Conservation (phyloP, 345 rosid species). For the Syzygium grande region DNA sequence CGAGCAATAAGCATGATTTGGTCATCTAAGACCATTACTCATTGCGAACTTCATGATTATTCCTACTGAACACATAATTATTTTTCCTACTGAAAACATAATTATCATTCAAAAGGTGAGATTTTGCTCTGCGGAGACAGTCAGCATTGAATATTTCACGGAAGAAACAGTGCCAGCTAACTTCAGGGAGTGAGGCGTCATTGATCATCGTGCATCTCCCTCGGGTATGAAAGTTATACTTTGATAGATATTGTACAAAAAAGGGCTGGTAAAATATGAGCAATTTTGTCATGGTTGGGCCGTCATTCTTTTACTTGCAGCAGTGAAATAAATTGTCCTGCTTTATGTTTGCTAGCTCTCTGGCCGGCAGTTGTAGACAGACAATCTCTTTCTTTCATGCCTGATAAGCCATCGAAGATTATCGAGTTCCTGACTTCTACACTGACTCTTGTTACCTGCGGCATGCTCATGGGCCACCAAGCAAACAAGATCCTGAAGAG, state of each 20-base stretch:
- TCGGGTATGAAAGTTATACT: neutral
- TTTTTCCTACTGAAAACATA: neutral
- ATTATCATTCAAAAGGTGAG: slow-evolving; percentile 43
- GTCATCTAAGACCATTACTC: neutral
- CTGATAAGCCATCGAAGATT: neutral
- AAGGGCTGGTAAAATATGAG: neutral
- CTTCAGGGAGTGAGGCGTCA: slow-evolving; percentile 34
- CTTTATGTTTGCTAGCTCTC: neutral
- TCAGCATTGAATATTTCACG: slow-evolving; percentile 69
- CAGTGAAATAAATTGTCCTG: neutral
- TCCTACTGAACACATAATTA: neutral
- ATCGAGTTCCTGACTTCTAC: neutral
- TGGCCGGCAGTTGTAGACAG: neutral
- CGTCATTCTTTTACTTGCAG: neutral
- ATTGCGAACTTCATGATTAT: neutral
- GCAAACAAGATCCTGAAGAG: neutral
- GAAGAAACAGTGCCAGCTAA: slow-evolving; percentile 56
- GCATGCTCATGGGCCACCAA: neutral
- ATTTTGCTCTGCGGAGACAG: slow-evolving; percentile 59
- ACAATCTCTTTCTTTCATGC: neutral
- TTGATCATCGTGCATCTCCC: neutral
- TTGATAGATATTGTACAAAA: neutral
- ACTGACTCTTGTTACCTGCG: neutral
- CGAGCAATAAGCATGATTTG: neutral
- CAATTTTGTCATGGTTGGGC: neutral